Conservation (phyloP, 768 basidiomycete species). For the Russula ochroleuca region DNA sequence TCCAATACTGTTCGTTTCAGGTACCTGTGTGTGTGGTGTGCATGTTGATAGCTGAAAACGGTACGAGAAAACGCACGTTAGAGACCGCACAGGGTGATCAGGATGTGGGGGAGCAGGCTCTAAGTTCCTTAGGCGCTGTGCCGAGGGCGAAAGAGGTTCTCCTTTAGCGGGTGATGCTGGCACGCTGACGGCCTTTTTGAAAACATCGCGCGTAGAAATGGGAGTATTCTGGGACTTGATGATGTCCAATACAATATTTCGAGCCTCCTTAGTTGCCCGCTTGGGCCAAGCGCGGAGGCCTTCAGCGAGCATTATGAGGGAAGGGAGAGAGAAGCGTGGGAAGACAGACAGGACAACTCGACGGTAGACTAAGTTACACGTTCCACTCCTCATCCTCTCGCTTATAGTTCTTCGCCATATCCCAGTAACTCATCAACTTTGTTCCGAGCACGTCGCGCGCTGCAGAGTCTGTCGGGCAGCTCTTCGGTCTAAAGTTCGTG, state of each 20-base stretch:
- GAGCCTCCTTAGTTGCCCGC: conserved; percentile 26
- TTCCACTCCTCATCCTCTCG: conserved; percentile 69
- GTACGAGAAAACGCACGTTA: conserved; percentile 38
- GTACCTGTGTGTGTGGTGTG: conserved; percentile 41
- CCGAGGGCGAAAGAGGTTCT: conserved; percentile 17
- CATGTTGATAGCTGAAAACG: neutral
- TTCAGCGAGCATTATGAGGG: conserved; percentile 10
- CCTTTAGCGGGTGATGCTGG: conserved; percentile 3
- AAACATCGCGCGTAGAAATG: conserved; percentile 32
- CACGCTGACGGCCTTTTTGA: conserved; percentile 30
- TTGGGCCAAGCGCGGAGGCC: conserved; percentile 8
- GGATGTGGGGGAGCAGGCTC: conserved; percentile 42
- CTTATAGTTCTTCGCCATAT: conserved; percentile 88
- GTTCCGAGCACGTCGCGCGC: conserved; percentile 85
- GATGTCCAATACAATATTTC: conserved; percentile 30
- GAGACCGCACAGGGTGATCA: conserved; percentile 51
- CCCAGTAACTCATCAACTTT: conserved; percentile 89
- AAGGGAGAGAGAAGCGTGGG: neutral
- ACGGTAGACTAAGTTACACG: conserved; percentile 4
- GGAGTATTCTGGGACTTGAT: conserved; percentile 27
- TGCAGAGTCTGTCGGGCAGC: conserved; percentile 75
- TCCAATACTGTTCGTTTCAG: conserved; percentile 52
- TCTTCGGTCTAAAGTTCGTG: conserved; percentile 72
- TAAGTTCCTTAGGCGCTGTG: conserved; percentile 28
- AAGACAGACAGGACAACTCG: neutral